A percentile compares a stretch with the other conserved stretches of the same genome.
These are phyloP conservation scores for Melanogaster broomeanus DNA, from an alignment of 768 basidiomycete genomes.

Conservation along the genomic window DNA sequence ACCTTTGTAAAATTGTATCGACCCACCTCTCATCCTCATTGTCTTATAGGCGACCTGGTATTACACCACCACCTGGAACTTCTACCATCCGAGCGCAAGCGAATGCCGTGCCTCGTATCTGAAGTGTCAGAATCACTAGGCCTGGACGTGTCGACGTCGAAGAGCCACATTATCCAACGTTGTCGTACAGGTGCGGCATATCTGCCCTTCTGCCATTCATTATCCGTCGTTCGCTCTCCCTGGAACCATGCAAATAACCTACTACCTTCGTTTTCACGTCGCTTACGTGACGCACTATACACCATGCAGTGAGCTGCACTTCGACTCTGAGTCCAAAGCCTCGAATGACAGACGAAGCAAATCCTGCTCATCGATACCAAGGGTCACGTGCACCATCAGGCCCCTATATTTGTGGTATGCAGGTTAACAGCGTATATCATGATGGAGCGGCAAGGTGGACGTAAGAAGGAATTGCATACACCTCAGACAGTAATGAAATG, in stretches of 20 bases:
- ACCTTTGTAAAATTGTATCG: background rate
- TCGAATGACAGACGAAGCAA: conserved; percentile 18
- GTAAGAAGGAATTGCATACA: background rate
- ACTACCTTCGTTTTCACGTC: too few relatives aligned
- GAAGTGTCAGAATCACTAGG: background rate
- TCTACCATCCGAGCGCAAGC: background rate
- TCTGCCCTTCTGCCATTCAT: too few relatives aligned
- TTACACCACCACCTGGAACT: background rate
- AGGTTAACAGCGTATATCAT: conserved; percentile 1
- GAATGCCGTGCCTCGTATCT: background rate
- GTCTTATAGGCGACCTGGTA: conserved; percentile 21
- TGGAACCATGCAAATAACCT: too few relatives aligned
- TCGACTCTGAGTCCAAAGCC: background rate
- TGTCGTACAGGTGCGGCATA: too few relatives aligned
- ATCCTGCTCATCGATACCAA: conserved; percentile 32
- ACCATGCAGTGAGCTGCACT: background rate
- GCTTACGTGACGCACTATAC: background rate
- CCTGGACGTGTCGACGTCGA: background rate
- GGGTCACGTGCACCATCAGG: background rate
- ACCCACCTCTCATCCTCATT: conserved; percentile 4
- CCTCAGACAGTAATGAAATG: conserved; percentile 9
- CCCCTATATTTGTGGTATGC: conserved; percentile 8
- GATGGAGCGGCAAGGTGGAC: background rate
- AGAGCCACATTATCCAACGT: too few relatives aligned
- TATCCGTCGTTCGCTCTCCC: too few relatives aligned